phyloP scores from a whole-genome alignment of 306 rosid species.

The Ceratonia siliqua region DNA sequence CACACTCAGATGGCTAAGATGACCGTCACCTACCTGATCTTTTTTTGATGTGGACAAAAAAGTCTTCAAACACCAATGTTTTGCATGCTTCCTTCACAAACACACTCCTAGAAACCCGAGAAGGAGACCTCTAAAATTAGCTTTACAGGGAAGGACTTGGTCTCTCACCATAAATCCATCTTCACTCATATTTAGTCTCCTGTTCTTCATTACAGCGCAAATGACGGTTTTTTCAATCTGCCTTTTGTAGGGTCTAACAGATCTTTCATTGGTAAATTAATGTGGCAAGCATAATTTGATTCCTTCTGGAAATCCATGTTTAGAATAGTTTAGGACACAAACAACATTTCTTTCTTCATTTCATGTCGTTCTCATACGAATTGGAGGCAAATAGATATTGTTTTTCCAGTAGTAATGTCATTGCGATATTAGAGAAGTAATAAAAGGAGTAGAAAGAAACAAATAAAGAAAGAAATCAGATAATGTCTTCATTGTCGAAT shows the following conservation, averaged over 20 bases:
- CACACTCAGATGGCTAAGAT: too few species aligned
- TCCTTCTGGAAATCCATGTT: neutral
- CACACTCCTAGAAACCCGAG: constrained; percentile 50
- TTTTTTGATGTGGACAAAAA: too few species aligned
- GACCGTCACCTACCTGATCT: too few species aligned
- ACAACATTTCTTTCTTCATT: neutral
- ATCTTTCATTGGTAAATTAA: neutral
- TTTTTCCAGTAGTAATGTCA: neutral
- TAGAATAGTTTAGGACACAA: neutral
- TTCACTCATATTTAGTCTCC: neutral
- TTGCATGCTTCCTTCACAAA: constrained; percentile 33
- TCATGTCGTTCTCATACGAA: neutral
- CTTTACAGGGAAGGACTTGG: constrained; percentile 37
- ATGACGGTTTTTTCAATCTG: neutral
- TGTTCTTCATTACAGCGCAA: neutral
- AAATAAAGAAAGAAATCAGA: neutral
- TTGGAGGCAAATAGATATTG: neutral
- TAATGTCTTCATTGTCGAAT: constrained; percentile 55
- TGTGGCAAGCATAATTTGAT: neutral
- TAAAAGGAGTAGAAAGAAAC: neutral
- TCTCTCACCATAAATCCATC: constrained; percentile 44
- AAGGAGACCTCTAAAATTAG: constrained; percentile 29
- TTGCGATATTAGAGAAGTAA: neutral
- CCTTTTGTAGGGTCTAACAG: neutral
- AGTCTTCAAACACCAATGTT: neutral